These are phyloP conservation scores for Pyrenophora graminea DNA, from an alignment of 2,329 filamentous ascomycete species.

Conservation along the genomic window DNA sequence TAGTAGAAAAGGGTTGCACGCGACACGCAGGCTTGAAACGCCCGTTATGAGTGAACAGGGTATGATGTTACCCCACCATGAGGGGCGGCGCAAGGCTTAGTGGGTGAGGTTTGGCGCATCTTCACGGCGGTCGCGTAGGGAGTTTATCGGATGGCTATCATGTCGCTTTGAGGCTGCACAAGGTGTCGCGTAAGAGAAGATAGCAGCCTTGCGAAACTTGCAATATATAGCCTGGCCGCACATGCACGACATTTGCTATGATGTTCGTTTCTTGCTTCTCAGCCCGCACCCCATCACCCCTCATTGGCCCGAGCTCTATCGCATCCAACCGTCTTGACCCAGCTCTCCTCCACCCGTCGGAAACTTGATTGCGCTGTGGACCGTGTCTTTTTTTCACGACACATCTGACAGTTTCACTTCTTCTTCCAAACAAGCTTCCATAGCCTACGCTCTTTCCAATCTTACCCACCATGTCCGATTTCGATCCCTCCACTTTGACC, in stretches of 20 bases:
- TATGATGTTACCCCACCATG: slow-evolving; percentile 27
- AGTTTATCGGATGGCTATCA: slow-evolving; percentile 1
- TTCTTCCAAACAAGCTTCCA: neutral
- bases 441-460: neutral
- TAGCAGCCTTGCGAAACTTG: slow-evolving; percentile 8
- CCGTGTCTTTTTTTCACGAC: neutral
- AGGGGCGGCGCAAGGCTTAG: slow-evolving; percentile 8
- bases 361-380: slow-evolving; percentile 15
- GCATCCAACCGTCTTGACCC: slow-evolving; percentile 6
- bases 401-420: neutral
- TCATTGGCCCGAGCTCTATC: slow-evolving; percentile 40
- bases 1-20: slow-evolving; percentile 12
- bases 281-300: slow-evolving; percentile 13
- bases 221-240: slow-evolving; percentile 16
- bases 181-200: slow-evolving; percentile 6
- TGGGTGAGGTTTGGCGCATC: slow-evolving; percentile 10
- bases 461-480: slow-evolving; percentile 17
- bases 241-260: slow-evolving; percentile 12
- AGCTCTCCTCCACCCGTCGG: slow-evolving; percentile 4
- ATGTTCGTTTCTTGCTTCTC: slow-evolving; percentile 20
- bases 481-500: slow-evolving; percentile 55
- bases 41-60: slow-evolving; percentile 3
- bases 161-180: slow-evolving; percentile 7
- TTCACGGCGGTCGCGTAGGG: slow-evolving; percentile 24
- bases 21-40: neutral